Conservation (phyloP, 2,329 filamentous ascomycete genomes). For the Aaosphaeria pasadenensis region DNA sequence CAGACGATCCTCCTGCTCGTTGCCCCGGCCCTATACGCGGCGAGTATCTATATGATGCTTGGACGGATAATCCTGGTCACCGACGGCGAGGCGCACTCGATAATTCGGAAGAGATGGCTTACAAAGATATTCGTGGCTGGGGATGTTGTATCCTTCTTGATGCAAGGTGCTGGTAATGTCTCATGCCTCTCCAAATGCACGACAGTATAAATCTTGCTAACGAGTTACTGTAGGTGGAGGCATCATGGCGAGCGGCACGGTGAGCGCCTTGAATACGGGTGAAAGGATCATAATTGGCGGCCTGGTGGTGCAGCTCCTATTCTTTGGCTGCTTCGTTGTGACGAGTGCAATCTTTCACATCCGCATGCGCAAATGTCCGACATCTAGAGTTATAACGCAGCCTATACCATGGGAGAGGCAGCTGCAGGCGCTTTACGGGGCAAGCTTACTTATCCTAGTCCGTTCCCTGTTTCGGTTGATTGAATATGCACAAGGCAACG, state of each 20-base stretch:
- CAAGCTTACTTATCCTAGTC: not conserved
- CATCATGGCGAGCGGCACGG: constrained; percentile 27
- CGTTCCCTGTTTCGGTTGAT: not conserved
- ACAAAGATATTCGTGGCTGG: constrained; percentile 44
- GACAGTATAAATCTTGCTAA: not conserved
- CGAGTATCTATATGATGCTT: constrained; percentile 49
- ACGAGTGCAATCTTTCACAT: not conserved
- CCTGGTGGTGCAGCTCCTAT: constrained; percentile 41
- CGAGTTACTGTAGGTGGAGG: constrained; percentile 26
- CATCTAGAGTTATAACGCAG: not conserved
- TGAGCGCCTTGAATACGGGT: constrained; percentile 27
- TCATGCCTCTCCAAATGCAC: not conserved
- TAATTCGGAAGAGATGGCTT: constrained; percentile 38
- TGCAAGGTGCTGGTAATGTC: constrained; percentile 34
- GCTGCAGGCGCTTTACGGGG: not conserved
- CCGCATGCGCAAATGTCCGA: not conserved
- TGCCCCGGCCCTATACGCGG: constrained; percentile 48
- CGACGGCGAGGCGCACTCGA: constrained; percentile 36
- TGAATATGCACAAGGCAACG: not conserved
- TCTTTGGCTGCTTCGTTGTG: not conserved
- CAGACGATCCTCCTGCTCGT: constrained; percentile 40
- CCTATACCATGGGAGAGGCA: not conserved
- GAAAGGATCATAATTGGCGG: constrained; percentile 46
- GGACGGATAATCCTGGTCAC: constrained; percentile 43
- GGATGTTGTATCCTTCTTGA: constrained; percentile 42